Conservation (phyloP, 352 stramenopile genomes). For the Phytophthora melonis region DNA sequence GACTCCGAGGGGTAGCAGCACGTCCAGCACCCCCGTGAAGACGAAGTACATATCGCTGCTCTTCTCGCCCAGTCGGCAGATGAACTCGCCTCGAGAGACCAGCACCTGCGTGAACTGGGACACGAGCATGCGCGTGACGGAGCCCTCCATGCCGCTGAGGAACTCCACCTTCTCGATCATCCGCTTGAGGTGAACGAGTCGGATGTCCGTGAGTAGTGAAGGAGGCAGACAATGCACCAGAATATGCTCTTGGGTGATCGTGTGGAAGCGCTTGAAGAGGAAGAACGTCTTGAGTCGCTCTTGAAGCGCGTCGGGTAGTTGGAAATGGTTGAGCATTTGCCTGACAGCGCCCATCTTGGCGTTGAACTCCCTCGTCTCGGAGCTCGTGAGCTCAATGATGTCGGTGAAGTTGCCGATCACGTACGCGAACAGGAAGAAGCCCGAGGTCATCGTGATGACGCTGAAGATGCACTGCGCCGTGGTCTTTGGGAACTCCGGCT, state of each 20-base stretch:
- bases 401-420: slow-evolving; percentile 75
- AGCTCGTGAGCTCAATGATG: slow-evolving; percentile 65
- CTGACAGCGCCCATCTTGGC: slow-evolving; percentile 60
- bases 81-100: slow-evolving; percentile 61
- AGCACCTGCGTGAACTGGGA: slow-evolving; percentile 68
- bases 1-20: slow-evolving; percentile 44
- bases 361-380: slow-evolving; percentile 70
- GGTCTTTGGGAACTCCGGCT: slow-evolving; percentile 63
- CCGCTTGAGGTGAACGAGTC: slow-evolving; percentile 67
- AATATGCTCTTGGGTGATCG: slow-evolving; percentile 73
- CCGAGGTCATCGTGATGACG: slow-evolving; percentile 64
- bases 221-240: slow-evolving; percentile 68
- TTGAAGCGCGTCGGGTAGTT: slow-evolving; percentile 47
- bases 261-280: slow-evolving; percentile 74
- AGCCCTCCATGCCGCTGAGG: slow-evolving; percentile 57
- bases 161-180: slow-evolving; percentile 78
- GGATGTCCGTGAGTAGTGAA: slow-evolving; percentile 71
- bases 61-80: slow-evolving; percentile 64
- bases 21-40: slow-evolving; percentile 61
- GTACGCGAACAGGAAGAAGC: slow-evolving; percentile 78
- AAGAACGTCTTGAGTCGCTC: slow-evolving; percentile 69
- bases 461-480: slow-evolving; percentile 58
- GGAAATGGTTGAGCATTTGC: slow-evolving; percentile 66
- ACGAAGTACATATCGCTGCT: slow-evolving; percentile 80
- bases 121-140: slow-evolving; percentile 73